Percentiles rank a stretch among this genome's conserved stretches.
Conservation (phyloP, 2,329 filamentous ascomycete genomes). For the Paecilomyces variotii region DNA sequence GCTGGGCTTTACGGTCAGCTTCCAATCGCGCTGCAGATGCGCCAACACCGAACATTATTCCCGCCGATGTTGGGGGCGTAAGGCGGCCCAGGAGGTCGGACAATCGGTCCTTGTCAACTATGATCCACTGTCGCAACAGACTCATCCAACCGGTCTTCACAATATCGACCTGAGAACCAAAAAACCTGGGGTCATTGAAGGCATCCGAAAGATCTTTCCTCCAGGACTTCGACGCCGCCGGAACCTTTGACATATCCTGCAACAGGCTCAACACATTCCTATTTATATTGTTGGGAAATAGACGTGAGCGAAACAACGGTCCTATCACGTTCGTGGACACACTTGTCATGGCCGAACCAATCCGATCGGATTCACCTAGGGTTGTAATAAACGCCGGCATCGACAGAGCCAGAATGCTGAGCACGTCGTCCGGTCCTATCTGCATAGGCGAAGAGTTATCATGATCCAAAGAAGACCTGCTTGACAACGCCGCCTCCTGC, state of each 20-base stretch:
- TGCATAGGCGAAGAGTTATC: conserved; percentile 28
- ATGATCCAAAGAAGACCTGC: conserved; percentile 33
- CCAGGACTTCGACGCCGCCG: conserved; percentile 79
- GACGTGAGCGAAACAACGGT: conserved; percentile 72
- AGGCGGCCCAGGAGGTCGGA: conserved; percentile 72
- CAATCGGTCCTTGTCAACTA: conserved; percentile 82
- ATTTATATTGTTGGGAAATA: conserved; percentile 79
- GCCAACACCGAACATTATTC: conserved; percentile 97
- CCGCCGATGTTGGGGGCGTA: conserved; percentile 78
- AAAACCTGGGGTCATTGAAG: conserved; percentile 84
- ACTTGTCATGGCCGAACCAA: conserved; percentile 65
- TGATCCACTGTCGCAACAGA: conserved; percentile 72
- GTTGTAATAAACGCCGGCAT: conserved; percentile 76
- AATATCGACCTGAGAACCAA: conserved; percentile 58
- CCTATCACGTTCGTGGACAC: conserved; percentile 79
- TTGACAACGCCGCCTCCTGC: conserved; percentile 44
- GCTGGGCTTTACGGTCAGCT: conserved; percentile 84
- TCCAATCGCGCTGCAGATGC: conserved; percentile 90
- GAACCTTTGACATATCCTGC: conserved; percentile 66
- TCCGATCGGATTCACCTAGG: conserved; percentile 76
- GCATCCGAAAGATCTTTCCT: conserved; percentile 87
- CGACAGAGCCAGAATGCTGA: conserved; percentile 69
- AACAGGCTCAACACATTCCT: conserved; percentile 63
- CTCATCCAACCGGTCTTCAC: conserved; percentile 72
- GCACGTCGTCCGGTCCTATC: conserved; percentile 62